phyloP scores from a whole-genome alignment of 148 eudicot species.

The Gaultheria prostrata region DNA sequence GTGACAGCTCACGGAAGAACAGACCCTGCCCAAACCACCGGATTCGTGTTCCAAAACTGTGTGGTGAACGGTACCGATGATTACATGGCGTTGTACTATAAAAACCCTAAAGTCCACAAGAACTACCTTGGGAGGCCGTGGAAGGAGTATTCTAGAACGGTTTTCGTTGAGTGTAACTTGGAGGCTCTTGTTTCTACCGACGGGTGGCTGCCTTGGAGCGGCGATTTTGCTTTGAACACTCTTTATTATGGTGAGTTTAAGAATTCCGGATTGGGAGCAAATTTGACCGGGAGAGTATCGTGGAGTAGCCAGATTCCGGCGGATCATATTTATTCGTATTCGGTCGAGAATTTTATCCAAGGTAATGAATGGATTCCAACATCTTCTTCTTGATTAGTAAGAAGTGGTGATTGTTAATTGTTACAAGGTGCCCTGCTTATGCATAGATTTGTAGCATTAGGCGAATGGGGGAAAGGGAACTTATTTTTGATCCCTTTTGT shows the following conservation, averaged over 20 bases:
- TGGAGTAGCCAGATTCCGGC: slow-evolving; percentile 79
- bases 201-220: slow-evolving; percentile 81
- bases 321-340: slow-evolving; percentile 51
- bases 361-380: slow-evolving; percentile 56
- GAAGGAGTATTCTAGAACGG: slow-evolving; percentile 83
- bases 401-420: background rate
- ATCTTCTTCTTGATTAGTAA: slow-evolving; percentile 22
- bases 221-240: slow-evolving; percentile 55
- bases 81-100: slow-evolving; percentile 54
- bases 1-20: slow-evolving; percentile 80
- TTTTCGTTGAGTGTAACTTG: slow-evolving; percentile 44
- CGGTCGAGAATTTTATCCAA: slow-evolving; percentile 66
- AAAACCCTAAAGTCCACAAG: slow-evolving; percentile 62
- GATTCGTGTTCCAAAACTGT: slow-evolving; percentile 63
- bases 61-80: slow-evolving; percentile 61
- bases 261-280: slow-evolving; percentile 59
- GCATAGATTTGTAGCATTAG: background rate
- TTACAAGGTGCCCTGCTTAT: background rate
- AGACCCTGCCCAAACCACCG: slow-evolving; percentile 74
- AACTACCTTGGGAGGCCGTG: slow-evolving; percentile 83
- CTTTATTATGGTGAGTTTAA: slow-evolving; percentile 77
- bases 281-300: slow-evolving; percentile 38
- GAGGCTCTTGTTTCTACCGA: slow-evolving; percentile 41
- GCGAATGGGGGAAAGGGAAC: background rate
- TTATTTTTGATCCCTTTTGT: background rate